These are phyloP conservation scores for Coniochaeta sp. DNA, from an alignment of 2,329 filamentous ascomycete genomes.

Conservation along the genomic window DNA sequence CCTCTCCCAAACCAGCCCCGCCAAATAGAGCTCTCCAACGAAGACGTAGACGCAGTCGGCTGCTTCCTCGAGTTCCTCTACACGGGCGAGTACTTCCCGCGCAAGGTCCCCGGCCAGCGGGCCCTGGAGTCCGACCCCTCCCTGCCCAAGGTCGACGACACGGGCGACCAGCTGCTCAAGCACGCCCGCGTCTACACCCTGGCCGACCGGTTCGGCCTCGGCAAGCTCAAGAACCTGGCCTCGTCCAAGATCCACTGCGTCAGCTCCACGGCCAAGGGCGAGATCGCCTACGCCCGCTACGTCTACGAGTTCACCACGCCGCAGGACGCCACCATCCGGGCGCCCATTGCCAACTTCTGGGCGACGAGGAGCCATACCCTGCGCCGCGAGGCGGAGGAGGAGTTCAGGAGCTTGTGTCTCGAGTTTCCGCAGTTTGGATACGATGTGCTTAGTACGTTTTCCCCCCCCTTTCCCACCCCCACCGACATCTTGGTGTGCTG, in stretches of 20 bases:
- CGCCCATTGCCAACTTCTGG: conserved; percentile 86
- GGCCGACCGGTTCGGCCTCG: conserved; percentile 67
- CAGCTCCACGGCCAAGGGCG: conserved; percentile 77
- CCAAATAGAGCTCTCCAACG: conserved; percentile 58
- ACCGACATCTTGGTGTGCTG: too few relatives aligned
- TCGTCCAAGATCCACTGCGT: conserved; percentile 90
- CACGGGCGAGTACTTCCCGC: conserved; percentile 80
- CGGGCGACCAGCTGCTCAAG: conserved; percentile 76
- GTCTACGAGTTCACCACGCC: conserved; percentile 70
- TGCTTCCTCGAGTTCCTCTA: conserved; percentile 81
- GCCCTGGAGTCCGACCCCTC: conserved; percentile 62
- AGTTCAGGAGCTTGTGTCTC: conserved; percentile 78
- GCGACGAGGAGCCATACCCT: conserved; percentile 72
- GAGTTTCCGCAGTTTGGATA: conserved; percentile 90
- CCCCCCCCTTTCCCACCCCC: too few relatives aligned
- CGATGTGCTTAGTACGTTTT: conserved; percentile 69
- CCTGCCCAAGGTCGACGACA: conserved; percentile 61
- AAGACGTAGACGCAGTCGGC: conserved; percentile 66
- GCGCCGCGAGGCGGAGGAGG: conserved; percentile 75
- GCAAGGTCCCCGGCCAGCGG: conserved; percentile 53
- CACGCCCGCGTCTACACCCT: conserved; percentile 88
- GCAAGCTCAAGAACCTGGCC: conserved; percentile 64
- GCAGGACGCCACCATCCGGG: conserved; percentile 67
- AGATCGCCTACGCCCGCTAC: conserved; percentile 87
- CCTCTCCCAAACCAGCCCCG: conserved; percentile 38